Evolutionary conservation across 495 filamentous ascomycete genomes (phyloP).

Genomic region (Penicillium tannophilum): DNA sequence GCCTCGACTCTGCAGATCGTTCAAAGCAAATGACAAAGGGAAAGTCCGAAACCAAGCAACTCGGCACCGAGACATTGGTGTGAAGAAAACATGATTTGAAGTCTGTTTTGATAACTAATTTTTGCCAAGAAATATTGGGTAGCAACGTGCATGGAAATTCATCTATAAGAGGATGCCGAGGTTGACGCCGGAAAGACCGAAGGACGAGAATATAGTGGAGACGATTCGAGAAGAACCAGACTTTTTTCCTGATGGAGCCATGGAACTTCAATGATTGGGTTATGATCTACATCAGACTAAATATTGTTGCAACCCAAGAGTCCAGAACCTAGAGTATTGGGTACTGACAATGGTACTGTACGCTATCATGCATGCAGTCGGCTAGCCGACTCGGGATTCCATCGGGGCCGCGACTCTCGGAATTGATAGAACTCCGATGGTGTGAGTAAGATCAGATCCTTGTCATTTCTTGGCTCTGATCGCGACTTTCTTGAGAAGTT

Average conservation of each 20-base stretch:
- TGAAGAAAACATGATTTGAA: background rate
- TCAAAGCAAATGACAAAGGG: background rate
- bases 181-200: background rate
- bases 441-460: background rate
- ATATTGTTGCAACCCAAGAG: background rate
- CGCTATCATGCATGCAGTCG: conserved; percentile 11
- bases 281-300: background rate
- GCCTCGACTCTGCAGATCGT: background rate
- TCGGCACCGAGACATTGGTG: background rate
- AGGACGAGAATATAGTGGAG: background rate
- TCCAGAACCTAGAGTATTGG: background rate
- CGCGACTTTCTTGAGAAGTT: background rate
- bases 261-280: background rate
- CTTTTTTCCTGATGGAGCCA: background rate
- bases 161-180: background rate
- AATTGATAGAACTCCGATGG: background rate
- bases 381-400: conserved; percentile 28
- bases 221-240: background rate
- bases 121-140: background rate
- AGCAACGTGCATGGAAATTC: background rate
- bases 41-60: background rate
- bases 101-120: background rate
- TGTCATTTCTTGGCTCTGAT: background rate
- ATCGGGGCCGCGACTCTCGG: conserved; percentile 2
- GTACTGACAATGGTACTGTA: background rate